Evolutionary conservation across 2,329 filamentous ascomycete species (phyloP), one percentile per base, ranked within the genome.

Genomic region (Neofusicoccum umdonicola): DNA sequence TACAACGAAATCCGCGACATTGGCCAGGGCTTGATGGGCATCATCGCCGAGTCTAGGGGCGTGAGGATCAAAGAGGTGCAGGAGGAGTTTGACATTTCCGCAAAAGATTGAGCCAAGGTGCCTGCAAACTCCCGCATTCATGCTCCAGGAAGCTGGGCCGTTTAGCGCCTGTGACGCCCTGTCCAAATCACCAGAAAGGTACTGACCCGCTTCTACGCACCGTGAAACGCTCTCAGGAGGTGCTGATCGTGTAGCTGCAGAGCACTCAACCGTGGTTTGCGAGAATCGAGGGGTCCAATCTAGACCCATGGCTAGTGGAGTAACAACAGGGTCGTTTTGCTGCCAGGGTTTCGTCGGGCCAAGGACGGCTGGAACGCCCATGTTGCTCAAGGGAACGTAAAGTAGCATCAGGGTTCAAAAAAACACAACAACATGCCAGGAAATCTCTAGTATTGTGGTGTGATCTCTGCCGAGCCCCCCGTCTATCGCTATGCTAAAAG

Each of bases 1-100:
- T 91, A 91, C 76, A 91, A 91, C 70, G 88, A 90, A 73, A 86
- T 90, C 69, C 87, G 88, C 67, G 89, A 91, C 73, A 79, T 89
- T 7, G 88, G 85, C 0, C 84, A 87, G 70, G 88, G 87, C 0
- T 71, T 91, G 35, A 83, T 90, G 76, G 87, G 87, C 0, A 75
- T 91, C 69, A 85, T 91, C 72, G 88, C 89, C 3, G 88, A 91
- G 65, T 81, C 83, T 66, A 78, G 87, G 47, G 87, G 87, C 8
- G 80, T 85, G 50, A 79, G 85, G 64, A 80, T 86, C 62, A 72
- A 77, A 60, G 77, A 80, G 37, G 76, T 84, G 12, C 81, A 82
- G 71, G 78, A 80, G 64, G 81, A 83, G 65, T 82, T 81, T 70
- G 81, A 77, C 45, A 73, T 83, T 48, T 76, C 72, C 11, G 70